Base-by-base conservation (phyloP, 371 early-diverging fungal genomes). In the Capillidium heterosporum region DNA sequence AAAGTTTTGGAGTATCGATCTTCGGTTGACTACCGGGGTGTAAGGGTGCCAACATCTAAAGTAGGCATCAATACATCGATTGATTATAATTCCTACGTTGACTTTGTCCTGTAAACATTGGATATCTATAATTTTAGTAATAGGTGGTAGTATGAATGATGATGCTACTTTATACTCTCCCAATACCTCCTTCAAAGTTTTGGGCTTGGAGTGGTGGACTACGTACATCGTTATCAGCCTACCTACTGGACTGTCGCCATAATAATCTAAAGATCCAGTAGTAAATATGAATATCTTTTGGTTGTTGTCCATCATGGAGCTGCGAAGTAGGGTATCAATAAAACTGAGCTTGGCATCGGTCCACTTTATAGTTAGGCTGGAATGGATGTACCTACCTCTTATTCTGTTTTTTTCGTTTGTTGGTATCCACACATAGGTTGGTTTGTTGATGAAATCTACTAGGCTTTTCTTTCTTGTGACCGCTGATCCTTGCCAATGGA, bases 61-160 rank as follows among this genome's bases (percentile, higher is more conserved):
- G 7, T 40, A 41, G 39, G 13, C 2, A 21, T n/a, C 57, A 61
- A 28, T 46, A 17, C 60, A 65, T n/a, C n/a, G n/a, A n/a, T n/a
- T n/a, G n/a, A n/a, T n/a, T n/a, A n/a, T n/a, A n/a, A n/a, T n/a
- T n/a, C n/a, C 7, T 39, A 10, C 40, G 17, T 10, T 39, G 17
- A 10, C 40, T 10, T 10, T 7, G 40, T 17, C 7, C 7, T 39
- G 7, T 39, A 39, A 39, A 39, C 40, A n/a, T n/a, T n/a, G n/a
- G n/a, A n/a, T 39, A 10, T 7, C 40, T 39, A 39, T 17, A 10
- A 39, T 17, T 10, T 39, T 39, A 39, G 7, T 17, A 39, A 39
- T 10, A 39, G 17, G 40, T 39, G 7, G 7, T 17, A 17, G 7
- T 39, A 17, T 10, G 7, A 17, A 17, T 39, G 7, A 17, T 10